These are phyloP conservation scores for Volvariella surrecta DNA, from an alignment of 1,284 basidiomycete genomes.

Conservation along the genomic window DNA sequence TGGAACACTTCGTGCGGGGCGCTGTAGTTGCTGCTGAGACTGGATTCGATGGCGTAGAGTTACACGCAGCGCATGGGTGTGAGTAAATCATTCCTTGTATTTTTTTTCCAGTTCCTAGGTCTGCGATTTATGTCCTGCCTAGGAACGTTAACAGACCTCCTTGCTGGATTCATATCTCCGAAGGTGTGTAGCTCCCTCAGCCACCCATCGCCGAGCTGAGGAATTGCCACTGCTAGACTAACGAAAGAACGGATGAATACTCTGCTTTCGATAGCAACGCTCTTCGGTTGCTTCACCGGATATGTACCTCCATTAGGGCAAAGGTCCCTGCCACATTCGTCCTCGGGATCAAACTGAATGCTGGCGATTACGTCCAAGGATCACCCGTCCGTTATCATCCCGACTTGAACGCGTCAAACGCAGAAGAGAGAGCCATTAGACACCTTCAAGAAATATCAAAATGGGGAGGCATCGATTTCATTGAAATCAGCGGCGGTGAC, in stretches of 20 bases:
- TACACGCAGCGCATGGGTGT: constrained; percentile 91
- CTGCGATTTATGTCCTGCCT: too few relatives aligned
- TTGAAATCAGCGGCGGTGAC: constrained; percentile 84
- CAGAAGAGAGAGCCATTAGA: constrained; percentile 45
- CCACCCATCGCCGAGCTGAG: constrained; percentile 3
- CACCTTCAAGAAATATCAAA: constrained; percentile 58
- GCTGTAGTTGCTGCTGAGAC: constrained; percentile 58
- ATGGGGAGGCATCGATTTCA: constrained; percentile 68
- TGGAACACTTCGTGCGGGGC: constrained; percentile 63
- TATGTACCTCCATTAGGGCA: constrained; percentile 54
- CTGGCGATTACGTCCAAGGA: constrained; percentile 69
- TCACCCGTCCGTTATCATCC: constrained; percentile 24
- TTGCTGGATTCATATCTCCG: constrained; percentile 79
- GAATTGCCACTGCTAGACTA: constrained; percentile 39
- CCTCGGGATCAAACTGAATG: constrained; percentile 83
- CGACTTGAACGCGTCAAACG: too few relatives aligned
- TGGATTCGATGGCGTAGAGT: constrained; percentile 85
- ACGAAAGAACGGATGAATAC: constrained; percentile 60
- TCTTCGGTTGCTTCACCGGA: constrained; percentile 57
- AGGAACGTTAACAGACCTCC: constrained; percentile 46
- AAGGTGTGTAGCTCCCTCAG: constrained; percentile 37
- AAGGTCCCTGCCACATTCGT: constrained; percentile 56
- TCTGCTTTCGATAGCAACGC: constrained; percentile 34
- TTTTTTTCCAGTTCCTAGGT: not conserved
- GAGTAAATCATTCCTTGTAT: constrained; percentile 20